phyloP scores from a whole-genome alignment of 2,329 filamentous ascomycete genomes.

The Cordyceps fumosorosea region DNA sequence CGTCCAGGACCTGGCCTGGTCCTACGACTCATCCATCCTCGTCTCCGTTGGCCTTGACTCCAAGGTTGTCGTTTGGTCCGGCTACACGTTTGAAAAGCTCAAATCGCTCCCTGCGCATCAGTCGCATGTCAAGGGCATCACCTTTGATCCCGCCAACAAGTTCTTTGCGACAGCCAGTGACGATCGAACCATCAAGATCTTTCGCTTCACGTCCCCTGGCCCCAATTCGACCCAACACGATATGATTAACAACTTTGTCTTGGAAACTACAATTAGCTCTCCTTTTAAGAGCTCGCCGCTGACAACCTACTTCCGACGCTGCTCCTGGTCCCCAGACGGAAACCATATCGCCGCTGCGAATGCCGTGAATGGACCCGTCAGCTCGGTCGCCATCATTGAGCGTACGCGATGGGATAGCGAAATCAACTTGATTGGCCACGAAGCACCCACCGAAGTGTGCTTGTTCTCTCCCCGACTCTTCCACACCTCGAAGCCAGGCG shows the following conservation, averaged over 20 bases:
- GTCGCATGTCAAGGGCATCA: slow-evolving; percentile 97
- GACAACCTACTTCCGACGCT: slow-evolving; percentile 93
- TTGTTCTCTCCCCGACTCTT: slow-evolving; percentile 93
- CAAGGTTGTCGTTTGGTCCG: slow-evolving; percentile 97
- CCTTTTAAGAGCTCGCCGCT: slow-evolving; percentile 89
- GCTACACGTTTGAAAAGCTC: slow-evolving; percentile 94
- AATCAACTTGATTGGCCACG: slow-evolving; percentile 95
- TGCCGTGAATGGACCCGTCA: slow-evolving; percentile 93
- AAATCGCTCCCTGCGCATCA: slow-evolving; percentile 91
- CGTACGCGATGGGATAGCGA: slow-evolving; percentile 90
- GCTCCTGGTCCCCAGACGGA: slow-evolving; percentile 96
- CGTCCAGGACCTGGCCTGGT: slow-evolving; percentile 97
- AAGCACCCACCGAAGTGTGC: slow-evolving; percentile 94
- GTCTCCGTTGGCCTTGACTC: slow-evolving; percentile 96
- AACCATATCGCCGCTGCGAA: slow-evolving; percentile 96
- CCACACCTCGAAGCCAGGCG: slow-evolving; percentile 59
- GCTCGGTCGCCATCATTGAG: slow-evolving; percentile 92
- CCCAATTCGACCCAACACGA: slow-evolving; percentile 92
- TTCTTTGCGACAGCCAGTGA: slow-evolving; percentile 98
- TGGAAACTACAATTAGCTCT: slow-evolving; percentile 82
- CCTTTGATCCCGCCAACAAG: slow-evolving; percentile 97
- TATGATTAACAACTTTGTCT: slow-evolving; percentile 91
- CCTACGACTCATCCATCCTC: slow-evolving; percentile 87
- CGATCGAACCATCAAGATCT: slow-evolving; percentile 93
- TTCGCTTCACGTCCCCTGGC: slow-evolving; percentile 83